Evolutionary conservation across 1,284 basidiomycete genomes (phyloP).

Genomic region (Sporisorium reilianum): DNA sequence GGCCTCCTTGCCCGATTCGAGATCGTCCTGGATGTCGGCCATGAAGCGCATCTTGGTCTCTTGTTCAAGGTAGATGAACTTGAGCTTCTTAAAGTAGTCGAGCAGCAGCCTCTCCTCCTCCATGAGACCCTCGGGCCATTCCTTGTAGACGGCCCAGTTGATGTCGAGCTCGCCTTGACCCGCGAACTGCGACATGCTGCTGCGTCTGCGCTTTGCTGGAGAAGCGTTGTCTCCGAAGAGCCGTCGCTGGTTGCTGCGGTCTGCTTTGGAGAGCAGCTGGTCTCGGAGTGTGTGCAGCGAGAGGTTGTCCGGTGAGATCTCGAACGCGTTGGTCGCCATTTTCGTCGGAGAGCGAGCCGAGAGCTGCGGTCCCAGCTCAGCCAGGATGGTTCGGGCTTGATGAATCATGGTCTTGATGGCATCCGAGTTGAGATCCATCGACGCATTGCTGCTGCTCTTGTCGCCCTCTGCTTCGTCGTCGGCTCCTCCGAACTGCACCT

Average conservation of each 20-base stretch:
- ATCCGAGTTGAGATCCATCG: constrained; percentile 29
- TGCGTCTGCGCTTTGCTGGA: constrained; percentile 45
- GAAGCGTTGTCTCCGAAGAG: constrained; percentile 42
- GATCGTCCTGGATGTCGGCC: constrained; percentile 61
- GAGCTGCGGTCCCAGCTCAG: constrained; percentile 43
- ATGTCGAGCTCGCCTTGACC: constrained; percentile 55
- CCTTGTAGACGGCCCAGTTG: constrained; percentile 61
- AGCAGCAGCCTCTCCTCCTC: constrained; percentile 58
- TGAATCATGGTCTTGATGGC: constrained; percentile 31
- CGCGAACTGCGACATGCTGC: constrained; percentile 49
- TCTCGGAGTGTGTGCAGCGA: constrained; percentile 49
- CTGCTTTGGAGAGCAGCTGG: constrained; percentile 47
- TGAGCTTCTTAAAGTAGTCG: constrained; percentile 66
- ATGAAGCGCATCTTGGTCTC: constrained; percentile 66
- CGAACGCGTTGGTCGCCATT: constrained; percentile 43
- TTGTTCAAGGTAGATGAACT: constrained; percentile 65
- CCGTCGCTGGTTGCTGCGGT: constrained; percentile 39
- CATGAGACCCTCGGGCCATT: constrained; percentile 56
- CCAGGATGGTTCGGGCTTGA: constrained; percentile 28
- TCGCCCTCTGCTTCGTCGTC: constrained; percentile 13
- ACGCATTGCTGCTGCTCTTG: constrained; percentile 4
- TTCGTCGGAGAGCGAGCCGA: constrained; percentile 45
- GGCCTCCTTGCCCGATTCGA: constrained; percentile 61
- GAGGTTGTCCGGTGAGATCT: constrained; percentile 49
- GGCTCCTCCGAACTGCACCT: constrained; percentile 35